Base-by-base conservation (phyloP, 1,284 basidiomycete genomes). In the Austroboletus niveus region DNA sequence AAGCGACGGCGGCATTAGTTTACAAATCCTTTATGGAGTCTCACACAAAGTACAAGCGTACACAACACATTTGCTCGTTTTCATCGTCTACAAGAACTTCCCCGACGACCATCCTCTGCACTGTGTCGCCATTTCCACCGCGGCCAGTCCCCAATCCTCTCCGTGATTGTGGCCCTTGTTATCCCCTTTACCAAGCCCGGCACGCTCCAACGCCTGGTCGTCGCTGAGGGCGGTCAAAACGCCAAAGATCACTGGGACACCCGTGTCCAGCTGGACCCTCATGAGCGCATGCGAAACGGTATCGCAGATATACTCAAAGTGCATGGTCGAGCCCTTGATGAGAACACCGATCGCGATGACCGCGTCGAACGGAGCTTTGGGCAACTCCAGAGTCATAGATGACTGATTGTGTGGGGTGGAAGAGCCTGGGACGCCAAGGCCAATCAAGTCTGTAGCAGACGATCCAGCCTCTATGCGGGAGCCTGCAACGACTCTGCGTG, bases 301-400 rank as follows among this genome's bases (percentile, higher is more conserved):
- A 61, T 98, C 94, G 68, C 85, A 92, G 70, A 99, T 99, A 78
- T 99, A 99, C 72, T 98, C 94, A 69, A 97, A 98, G 75, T 98
- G 94, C 92, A 96, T 96, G 14, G 94, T 97, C 4, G 84, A 80
- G 52, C 94, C 96, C 73, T 99, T 99, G 81, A 99, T 98, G 67
- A 99, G 85, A 42, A 95, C 93, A 10, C 96, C 96, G 63, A 99
- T 94, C 38, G 94, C 92, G 66, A 99, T 96, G 58, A 98, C 86
- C 11, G 94, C 97, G 72, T 96, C 90, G 61, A 98, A 95, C 1
- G 92, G 86, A 52, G 81, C 78, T 45, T 77, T 81, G 10, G 82
- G 77, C 62, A 77, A 72, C 35, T 69, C 63, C 7, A 58, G 57
- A 2, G 34, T 20, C 1, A 81, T 79, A 14, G 72, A 72, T 0